Evolutionary conservation across 1,139 yeast genomes (phyloP), one percentile per base, ranked within the genome.

Genomic region (Zygoascus sp.): DNA sequence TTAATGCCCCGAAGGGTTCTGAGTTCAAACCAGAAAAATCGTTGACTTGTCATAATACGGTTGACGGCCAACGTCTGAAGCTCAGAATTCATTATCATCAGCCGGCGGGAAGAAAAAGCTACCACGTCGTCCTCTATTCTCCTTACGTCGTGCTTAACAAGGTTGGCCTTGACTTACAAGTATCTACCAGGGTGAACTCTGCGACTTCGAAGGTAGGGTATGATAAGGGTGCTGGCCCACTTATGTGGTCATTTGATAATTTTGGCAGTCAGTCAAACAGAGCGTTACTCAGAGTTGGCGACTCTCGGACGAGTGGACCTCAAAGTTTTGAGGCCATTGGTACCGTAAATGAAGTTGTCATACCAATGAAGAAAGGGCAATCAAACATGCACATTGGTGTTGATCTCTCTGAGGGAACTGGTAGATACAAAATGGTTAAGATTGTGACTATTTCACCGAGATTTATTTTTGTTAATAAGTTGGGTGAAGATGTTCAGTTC

Each of bases 261-360:
- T 42, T 27, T 13, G 77, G 73, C 40, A 83, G 79, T 47, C 74
- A 81, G 40, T 76, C 74, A 40, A 83, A 83, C 56, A 73, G 95
- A 50, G 95, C 94, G 0, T 63, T 75, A n/a, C 58, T 90, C 10
- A 75, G 76, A 51, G 72, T 87, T 27, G 86, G 77, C 2, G 87
- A 85, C 48, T 83, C 95, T 0, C 71, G 72, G n/a, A 78, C 87
- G 80, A 85, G 96, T 50, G 65, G 71, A 0, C 87, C 89, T 0
- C 70, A 88, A 40, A 83, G 95, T 63, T 81, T 92, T 59, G 97
- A 90, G 62, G 95, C 96, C 2, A 76, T 92, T 50, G 98, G 98
- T 0, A 94, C 88, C 56, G 72, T 81, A 0, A 75, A 77, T 40
- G 95, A 88, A 47, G 75, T 83, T 2, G 72, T 72, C 7, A 75